These are phyloP conservation scores for Talaromyces pinophilus DNA, from an alignment of 2,329 filamentous ascomycete species.

Conservation along the genomic window DNA sequence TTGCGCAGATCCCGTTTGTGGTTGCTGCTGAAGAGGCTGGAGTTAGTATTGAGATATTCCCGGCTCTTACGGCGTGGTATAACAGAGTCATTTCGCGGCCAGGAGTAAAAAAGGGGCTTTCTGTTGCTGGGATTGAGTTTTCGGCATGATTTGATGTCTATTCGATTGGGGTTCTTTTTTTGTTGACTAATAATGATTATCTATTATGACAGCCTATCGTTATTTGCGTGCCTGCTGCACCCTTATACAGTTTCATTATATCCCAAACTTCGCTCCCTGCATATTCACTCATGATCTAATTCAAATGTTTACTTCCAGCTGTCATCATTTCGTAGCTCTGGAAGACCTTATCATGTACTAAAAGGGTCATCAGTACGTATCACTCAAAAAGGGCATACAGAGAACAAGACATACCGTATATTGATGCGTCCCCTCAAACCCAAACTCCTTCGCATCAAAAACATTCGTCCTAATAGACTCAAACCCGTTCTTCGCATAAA, in stretches of 20 bases:
- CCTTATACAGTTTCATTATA: not conserved
- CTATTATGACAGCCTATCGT: not conserved
- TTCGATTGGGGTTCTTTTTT: not conserved
- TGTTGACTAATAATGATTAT: not conserved
- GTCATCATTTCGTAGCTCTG: not conserved
- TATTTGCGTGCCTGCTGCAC: not conserved
- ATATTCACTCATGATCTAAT: not conserved
- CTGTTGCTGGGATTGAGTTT: not conserved
- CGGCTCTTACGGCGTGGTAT: constrained; percentile 5
- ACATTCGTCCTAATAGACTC: not conserved
- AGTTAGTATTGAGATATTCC: constrained; percentile 3
- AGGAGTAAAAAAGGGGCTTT: not conserved
- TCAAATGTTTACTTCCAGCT: not conserved
- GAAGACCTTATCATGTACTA: constrained; percentile 7
- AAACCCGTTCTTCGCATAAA: not conserved
- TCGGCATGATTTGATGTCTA: not conserved
- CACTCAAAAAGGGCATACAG: not conserved
- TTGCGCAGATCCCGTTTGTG: constrained; percentile 8
- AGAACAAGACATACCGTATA: not conserved
- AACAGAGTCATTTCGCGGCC: not conserved
- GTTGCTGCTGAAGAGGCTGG: constrained; percentile 14
- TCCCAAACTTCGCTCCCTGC: not conserved
- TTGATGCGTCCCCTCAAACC: not conserved
- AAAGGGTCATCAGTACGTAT: not conserved
- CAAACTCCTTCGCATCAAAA: constrained; percentile 2